A percentile compares a stretch with the other conserved stretches of the same genome.
phyloP scores from a whole-genome alignment of 805 yeast genomes.

The Kodamaea hsintzibuensis region DNA sequence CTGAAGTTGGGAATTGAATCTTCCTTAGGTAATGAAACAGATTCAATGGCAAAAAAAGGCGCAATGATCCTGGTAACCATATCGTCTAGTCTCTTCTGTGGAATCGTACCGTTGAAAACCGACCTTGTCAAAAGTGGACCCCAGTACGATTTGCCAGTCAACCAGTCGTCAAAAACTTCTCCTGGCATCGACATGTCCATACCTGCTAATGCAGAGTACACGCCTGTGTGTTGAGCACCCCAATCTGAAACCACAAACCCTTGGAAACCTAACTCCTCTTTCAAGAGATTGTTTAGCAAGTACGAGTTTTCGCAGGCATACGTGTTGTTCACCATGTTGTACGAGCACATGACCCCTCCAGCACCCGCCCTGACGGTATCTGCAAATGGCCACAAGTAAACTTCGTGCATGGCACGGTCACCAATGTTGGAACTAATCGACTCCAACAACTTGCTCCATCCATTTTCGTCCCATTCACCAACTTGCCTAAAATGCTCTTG shows the following conservation, averaged over 20 bases:
- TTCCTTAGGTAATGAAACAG: slow-evolving; percentile 37
- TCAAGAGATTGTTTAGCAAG: slow-evolving; percentile 53
- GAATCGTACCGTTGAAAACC: slow-evolving; percentile 55
- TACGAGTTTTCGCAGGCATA: slow-evolving; percentile 62
- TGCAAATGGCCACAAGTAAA: slow-evolving; percentile 67
- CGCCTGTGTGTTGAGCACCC: slow-evolving; percentile 65
- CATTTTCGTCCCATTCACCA: slow-evolving; percentile 49
- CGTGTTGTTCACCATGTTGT: slow-evolving; percentile 55
- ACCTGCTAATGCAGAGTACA: slow-evolving; percentile 57
- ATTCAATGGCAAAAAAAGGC: slow-evolving; percentile 50
- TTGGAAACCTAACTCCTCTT: slow-evolving; percentile 64
- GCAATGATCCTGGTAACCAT: slow-evolving; percentile 63
- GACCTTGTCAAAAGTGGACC: slow-evolving; percentile 58
- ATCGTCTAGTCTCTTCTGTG: slow-evolving; percentile 55
- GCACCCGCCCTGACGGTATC: slow-evolving; percentile 61
- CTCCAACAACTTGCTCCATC: slow-evolving; percentile 42
- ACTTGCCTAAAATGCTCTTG: slow-evolving; percentile 61
- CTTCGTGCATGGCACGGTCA: slow-evolving; percentile 61
- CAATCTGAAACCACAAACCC: slow-evolving; percentile 69
- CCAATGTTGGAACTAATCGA: slow-evolving; percentile 57
- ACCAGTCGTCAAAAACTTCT: slow-evolving; percentile 53
- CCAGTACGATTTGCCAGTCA: slow-evolving; percentile 54
- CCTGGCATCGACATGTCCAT: slow-evolving; percentile 70
- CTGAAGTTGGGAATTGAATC: slow-evolving; percentile 52
- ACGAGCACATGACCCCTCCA: slow-evolving; percentile 63